These are phyloP conservation scores for Guadua angustifolia DNA, from an alignment of 176 grass and related monocot species.

Conservation along the genomic window DNA sequence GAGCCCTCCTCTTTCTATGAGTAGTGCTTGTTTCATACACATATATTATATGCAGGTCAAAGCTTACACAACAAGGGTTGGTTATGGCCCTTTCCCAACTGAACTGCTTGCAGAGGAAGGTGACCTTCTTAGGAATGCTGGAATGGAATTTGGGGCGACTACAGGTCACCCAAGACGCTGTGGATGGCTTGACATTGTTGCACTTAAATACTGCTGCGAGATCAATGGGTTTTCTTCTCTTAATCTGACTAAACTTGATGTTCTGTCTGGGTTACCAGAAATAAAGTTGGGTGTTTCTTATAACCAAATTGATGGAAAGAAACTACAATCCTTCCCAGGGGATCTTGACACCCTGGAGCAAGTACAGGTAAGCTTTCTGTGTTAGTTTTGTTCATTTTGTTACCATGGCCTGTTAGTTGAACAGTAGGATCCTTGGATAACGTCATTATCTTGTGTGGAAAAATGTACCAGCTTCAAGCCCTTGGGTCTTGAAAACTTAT, in stretches of 20 bases:
- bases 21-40: background rate
- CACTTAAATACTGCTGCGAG: conserved; percentile 68
- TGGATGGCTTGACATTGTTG: conserved; percentile 85
- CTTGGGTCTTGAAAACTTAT: background rate
- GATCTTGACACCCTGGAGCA: conserved; percentile 69
- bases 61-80: conserved; percentile 83
- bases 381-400: conserved; percentile 16
- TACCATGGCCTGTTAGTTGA: background rate
- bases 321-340: conserved; percentile 63
- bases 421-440: background rate
- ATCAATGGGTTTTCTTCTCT: conserved; percentile 83
- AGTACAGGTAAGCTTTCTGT: conserved; percentile 59
- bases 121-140: conserved; percentile 65
- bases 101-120: conserved; percentile 74
- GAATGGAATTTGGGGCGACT: conserved; percentile 81
- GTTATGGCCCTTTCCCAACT: conserved; percentile 84
- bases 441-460: background rate
- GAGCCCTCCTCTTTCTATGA: background rate
- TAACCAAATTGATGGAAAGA: conserved; percentile 54
- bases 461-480: background rate
- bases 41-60: conserved; percentile 60
- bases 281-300: conserved; percentile 74
- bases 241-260: conserved; percentile 90
- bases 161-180: conserved; percentile 82
- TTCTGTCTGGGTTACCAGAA: conserved; percentile 67